Evolutionary conservation across 352 stramenopile species (phyloP), one percentile per base, ranked within the genome.

Genomic region (Pythium dissimile): DNA sequence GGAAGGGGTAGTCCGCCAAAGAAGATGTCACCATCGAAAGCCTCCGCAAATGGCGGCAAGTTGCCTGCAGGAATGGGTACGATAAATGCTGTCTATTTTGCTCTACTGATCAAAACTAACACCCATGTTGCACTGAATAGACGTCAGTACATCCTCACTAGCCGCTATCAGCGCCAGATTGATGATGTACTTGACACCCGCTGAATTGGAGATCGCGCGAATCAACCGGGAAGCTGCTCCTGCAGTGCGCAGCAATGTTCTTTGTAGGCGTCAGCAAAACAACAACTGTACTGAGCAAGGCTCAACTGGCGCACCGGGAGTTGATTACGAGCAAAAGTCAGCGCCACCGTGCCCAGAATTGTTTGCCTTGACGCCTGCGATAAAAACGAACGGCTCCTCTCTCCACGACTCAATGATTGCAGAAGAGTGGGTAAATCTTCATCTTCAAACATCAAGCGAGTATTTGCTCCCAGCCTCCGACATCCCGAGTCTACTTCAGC

Each of bases 381-480:
- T 27, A 45, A 31, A 79, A 69, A 9, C 24, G 24, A 51, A n/a
- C 30, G 59, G 49, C 58, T 41, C 73, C 9, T 65, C 71, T 5
- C 66, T 87, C 3, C 62, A 86, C 27, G 80, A 90, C 31, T 90
- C 80, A 0, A 67, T 90, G 15, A 73, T 90, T 18, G 77, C 83
- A 9, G 84, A 93, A 38, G 80, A 89, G 52, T 90, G 81, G 84
- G 80, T 93, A 9, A 92, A 93, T 50, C 42, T 86, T 1, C 81
- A 92, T 24, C 32, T 92, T n/a, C 77, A 86, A 49, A 78, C 68
- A 0, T 75, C 66, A 4, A 68, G 75, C 6, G 56, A 56, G 8
- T 88, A 82, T 45, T 61, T 91, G 0, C 41, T 89, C 11, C 81
- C 77, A 11, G 72, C 64, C 2, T 67, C 62, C 7, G 74, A 89